Evolutionary conservation across 352 stramenopile genomes (phyloP).

Genomic region (Phytophthora citrophthora): DNA sequence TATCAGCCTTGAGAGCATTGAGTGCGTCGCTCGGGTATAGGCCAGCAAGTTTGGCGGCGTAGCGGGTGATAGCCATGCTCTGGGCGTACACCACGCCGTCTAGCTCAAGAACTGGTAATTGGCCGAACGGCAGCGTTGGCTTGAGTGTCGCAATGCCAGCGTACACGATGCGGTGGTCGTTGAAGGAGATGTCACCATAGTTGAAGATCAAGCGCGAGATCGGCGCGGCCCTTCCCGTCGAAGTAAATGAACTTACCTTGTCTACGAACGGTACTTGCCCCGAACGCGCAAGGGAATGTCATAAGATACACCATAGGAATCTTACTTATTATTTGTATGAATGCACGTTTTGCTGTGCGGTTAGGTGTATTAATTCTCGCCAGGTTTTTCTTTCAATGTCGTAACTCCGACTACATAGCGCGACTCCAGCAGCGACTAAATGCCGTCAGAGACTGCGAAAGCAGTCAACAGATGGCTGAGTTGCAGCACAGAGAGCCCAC

Average conservation of each 20-base stretch:
- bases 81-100: constrained; percentile 41
- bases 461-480: neutral
- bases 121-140: constrained; percentile 43
- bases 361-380: neutral
- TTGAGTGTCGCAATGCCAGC: constrained; percentile 42
- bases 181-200: constrained; percentile 47
- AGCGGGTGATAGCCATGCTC: constrained; percentile 49
- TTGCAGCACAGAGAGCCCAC: neutral
- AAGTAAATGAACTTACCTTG: constrained; percentile 83
- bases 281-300: neutral
- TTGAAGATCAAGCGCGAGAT: constrained; percentile 56
- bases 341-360: neutral
- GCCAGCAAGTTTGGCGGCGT: constrained; percentile 44
- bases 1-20: constrained; percentile 37
- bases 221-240: constrained; percentile 43
- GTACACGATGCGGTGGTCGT: constrained; percentile 31
- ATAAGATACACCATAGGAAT: neutral
- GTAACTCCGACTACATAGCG: neutral
- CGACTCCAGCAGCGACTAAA: neutral
- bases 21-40: constrained; percentile 41
- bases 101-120: constrained; percentile 46
- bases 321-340: constrained; percentile 1
- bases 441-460: neutral
- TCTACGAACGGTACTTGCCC: neutral
- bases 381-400: neutral